A percentile compares a stretch with the other conserved stretches of the same genome.
These are phyloP conservation scores for Termitomyces heimii DNA, from an alignment of 768 basidiomycete species.

Conservation along the genomic window DNA sequence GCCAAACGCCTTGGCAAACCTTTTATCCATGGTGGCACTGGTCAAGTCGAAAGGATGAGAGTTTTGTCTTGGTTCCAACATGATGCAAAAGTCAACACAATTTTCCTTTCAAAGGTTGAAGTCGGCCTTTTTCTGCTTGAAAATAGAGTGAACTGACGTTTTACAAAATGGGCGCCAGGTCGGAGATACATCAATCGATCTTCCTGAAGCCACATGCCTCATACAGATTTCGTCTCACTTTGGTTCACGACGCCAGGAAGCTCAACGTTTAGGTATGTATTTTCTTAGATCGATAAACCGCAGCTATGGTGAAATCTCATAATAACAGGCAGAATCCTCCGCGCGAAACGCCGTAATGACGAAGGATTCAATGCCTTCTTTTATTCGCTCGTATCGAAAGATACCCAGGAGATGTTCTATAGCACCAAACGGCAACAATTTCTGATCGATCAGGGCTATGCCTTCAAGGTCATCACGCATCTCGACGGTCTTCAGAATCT, in stretches of 20 bases:
- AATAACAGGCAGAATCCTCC: slow-evolving; percentile 78
- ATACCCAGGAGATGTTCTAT: slow-evolving; percentile 99
- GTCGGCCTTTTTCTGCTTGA: slow-evolving; percentile 16
- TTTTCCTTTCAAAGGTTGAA: slow-evolving; percentile 90
- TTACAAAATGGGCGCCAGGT: slow-evolving; percentile 45
- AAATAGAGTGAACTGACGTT: not conserved
- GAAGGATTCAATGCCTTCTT: slow-evolving; percentile 99
- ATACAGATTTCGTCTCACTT: slow-evolving; percentile 99
- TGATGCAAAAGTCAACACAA: slow-evolving; percentile 93
- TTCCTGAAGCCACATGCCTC: slow-evolving; percentile 97
- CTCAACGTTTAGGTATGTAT: slow-evolving; percentile 80
- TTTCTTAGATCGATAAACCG: slow-evolving; percentile 2
- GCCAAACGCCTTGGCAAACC: slow-evolving; percentile 90
- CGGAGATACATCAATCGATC: slow-evolving; percentile 97
- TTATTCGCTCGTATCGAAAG: slow-evolving; percentile 97
- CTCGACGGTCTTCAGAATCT: slow-evolving; percentile 87
- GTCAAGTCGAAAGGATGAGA: slow-evolving; percentile 92
- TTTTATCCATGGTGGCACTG: slow-evolving; percentile 94
- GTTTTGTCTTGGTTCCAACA: slow-evolving; percentile 95
- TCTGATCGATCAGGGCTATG: slow-evolving; percentile 97
- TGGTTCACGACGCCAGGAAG: slow-evolving; percentile 96
- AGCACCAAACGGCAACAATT: slow-evolving; percentile 99
- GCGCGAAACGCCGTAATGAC: slow-evolving; percentile 96
- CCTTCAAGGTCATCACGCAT: slow-evolving; percentile 99
- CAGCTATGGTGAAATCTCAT: not conserved